These are phyloP conservation scores for Mucor racemosus DNA, from an alignment of 371 early-diverging fungal species.

Conservation along the genomic window DNA sequence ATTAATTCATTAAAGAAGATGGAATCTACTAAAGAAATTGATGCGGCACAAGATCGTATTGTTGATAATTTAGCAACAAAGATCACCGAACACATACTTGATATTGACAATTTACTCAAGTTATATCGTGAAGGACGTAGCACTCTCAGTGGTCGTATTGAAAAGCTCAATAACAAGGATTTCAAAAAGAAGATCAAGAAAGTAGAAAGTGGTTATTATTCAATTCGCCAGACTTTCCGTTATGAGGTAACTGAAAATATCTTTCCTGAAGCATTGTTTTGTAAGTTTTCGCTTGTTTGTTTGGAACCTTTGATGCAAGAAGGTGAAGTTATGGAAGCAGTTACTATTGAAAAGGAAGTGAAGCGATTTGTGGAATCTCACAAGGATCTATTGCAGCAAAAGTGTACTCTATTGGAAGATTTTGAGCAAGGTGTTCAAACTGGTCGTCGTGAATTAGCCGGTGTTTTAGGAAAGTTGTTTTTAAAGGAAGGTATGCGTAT, in stretches of 20 bases:
- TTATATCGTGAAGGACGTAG: slow-evolving; percentile 49
- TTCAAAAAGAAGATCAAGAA: slow-evolving; percentile 66
- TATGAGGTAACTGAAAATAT: slow-evolving; percentile 31
- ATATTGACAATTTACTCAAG: slow-evolving; percentile 51
- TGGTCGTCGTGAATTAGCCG: slow-evolving; percentile 71
- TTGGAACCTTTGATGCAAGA: slow-evolving; percentile 74
- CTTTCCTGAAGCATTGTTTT: slow-evolving; percentile 36
- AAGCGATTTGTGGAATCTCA: slow-evolving; percentile 50
- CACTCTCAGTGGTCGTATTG: slow-evolving; percentile 61
- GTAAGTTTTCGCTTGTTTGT: slow-evolving; percentile 49
- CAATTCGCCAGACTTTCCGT: slow-evolving; percentile 32
- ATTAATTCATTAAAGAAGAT: slow-evolving; percentile 14
- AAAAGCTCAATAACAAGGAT: slow-evolving; percentile 69
- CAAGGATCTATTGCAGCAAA: slow-evolving; percentile 55
- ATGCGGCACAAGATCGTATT: slow-evolving; percentile 40
- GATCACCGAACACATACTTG: slow-evolving; percentile 40
- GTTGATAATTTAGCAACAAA: slow-evolving; percentile 30
- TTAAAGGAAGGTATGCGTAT: slow-evolving; percentile 75
- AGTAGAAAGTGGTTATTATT: slow-evolving; percentile 50
- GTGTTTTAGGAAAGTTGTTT: slow-evolving; percentile 71
- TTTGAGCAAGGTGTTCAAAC: slow-evolving; percentile 73
- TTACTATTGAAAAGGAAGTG: slow-evolving; percentile 52
- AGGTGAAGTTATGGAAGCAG: slow-evolving; percentile 72
- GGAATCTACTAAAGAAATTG: slow-evolving; percentile 37
- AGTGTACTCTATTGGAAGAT: slow-evolving; percentile 60